Evolutionary conservation across 192 early-diverging fungal species (phyloP).

Genomic region (Coemansia sp.): DNA sequence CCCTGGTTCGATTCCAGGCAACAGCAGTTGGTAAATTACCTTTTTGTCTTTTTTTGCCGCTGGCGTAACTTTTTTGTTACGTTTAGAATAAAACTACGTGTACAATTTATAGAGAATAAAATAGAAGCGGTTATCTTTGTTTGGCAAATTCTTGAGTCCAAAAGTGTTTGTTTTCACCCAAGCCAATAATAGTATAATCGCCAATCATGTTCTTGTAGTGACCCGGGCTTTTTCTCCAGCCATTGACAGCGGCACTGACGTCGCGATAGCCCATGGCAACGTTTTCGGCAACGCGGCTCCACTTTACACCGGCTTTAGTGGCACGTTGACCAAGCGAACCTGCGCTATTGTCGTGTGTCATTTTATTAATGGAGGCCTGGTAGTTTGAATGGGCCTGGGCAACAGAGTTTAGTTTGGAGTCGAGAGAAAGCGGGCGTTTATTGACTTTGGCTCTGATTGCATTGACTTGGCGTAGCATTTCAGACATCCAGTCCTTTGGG

Average conservation of each 20-base stretch:
- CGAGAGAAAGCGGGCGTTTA: conserved; percentile 11
- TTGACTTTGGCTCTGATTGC: conserved; percentile 9
- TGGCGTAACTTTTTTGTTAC: neutral
- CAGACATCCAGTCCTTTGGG: conserved; percentile 1
- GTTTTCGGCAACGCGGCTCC: conserved; percentile 32
- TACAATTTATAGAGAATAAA: neutral
- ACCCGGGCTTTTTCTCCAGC: conserved; percentile 30
- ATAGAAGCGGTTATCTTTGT: neutral
- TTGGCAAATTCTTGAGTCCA: conserved; percentile 42
- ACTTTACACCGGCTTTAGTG: conserved; percentile 3
- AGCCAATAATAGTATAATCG: conserved; percentile 22
- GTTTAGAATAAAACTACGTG: neutral
- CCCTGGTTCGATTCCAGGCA: conserved; percentile 53
- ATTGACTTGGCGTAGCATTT: conserved; percentile 33
- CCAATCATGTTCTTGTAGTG: conserved; percentile 41
- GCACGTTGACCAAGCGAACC: conserved; percentile 6
- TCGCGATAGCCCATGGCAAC: conserved; percentile 17
- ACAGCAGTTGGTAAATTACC: conserved; percentile 19
- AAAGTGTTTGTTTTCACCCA: conserved; percentile 19
- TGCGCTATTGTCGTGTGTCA: conserved; percentile 28
- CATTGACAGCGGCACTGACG: conserved; percentile 13
- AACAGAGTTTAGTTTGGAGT: conserved; percentile 8
- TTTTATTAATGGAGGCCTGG: conserved; percentile 15
- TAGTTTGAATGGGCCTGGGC: conserved; percentile 34
- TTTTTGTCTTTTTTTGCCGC: conserved; percentile 3